Evolutionary conservation across 148 eudicot species (phyloP).

Genomic region (Rheum nobile): DNA sequence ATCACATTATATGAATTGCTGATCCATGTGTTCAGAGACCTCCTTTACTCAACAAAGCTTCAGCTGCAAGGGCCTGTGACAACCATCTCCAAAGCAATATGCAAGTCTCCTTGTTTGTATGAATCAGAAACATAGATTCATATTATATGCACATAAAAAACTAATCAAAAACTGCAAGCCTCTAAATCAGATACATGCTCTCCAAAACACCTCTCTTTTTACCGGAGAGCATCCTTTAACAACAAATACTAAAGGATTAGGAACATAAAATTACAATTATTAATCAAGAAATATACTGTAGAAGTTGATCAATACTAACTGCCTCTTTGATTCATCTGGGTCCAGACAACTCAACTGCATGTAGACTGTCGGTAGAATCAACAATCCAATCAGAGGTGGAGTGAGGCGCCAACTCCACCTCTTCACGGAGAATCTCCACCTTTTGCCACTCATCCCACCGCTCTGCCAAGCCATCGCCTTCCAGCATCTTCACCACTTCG

Average conservation of each 20-base stretch:
- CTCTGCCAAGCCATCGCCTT: conserved; percentile 13
- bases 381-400: conserved; percentile 27
- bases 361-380: conserved; percentile 30
- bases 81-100: not conserved
- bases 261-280: not conserved
- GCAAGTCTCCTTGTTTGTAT: not conserved
- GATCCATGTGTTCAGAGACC: not conserved
- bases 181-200: conserved; percentile 3
- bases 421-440: conserved; percentile 33
- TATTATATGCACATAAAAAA: conserved; percentile 2
- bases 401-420: conserved; percentile 24
- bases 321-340: conserved; percentile 19
- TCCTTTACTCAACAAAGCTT: not conserved
- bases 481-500: conserved; percentile 11
- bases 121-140: not conserved
- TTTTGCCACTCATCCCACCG: conserved; percentile 50
- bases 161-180: not conserved
- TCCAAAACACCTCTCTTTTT: not conserved
- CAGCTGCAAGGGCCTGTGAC: not conserved
- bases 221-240: not conserved
- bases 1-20: too few relatives aligned
- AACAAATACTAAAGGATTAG: not conserved
- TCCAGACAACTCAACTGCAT: conserved; percentile 31
- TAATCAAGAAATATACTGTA: not conserved
- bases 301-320: not conserved